These are phyloP conservation scores for Dimargaris verticillata DNA, from an alignment of 192 early-diverging fungal genomes.

Conservation along the genomic window DNA sequence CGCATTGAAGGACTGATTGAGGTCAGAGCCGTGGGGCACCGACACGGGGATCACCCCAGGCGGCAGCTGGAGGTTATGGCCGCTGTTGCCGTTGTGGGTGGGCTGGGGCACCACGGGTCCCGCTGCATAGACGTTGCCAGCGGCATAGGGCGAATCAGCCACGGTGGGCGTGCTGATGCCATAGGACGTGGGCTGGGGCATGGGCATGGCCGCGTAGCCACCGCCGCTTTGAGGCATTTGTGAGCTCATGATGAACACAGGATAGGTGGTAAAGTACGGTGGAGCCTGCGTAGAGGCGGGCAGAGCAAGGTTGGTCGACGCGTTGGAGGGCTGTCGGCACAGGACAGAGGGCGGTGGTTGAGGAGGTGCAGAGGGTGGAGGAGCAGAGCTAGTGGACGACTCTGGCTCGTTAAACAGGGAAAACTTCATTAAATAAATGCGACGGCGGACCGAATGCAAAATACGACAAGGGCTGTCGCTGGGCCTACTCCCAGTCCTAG, in stretches of 20 bases:
- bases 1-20: background rate
- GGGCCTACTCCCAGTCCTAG: too few species aligned
- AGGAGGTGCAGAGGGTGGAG: too few species aligned
- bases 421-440: too few species aligned
- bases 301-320: too few species aligned
- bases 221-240: background rate
- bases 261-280: too few species aligned
- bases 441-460: too few species aligned
- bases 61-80: background rate
- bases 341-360: too few species aligned
- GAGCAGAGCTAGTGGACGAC: too few species aligned
- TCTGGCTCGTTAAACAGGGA: too few species aligned
- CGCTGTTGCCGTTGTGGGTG: background rate
- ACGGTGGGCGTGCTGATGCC: constrained; percentile 8
- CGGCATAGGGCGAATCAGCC: constrained; percentile 13
- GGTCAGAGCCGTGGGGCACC: constrained; percentile 1
- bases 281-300: too few species aligned
- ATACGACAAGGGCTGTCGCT: too few species aligned
- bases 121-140: constrained; percentile 8
- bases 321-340: too few species aligned
- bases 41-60: constrained; percentile 11
- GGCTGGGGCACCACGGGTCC: background rate
- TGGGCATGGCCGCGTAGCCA: background rate
- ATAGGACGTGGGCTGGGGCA: background rate
- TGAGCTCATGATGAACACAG: background rate